These are phyloP conservation scores for Tricharina praecox DNA, from an alignment of 495 filamentous ascomycete species.

Conservation along the genomic window DNA sequence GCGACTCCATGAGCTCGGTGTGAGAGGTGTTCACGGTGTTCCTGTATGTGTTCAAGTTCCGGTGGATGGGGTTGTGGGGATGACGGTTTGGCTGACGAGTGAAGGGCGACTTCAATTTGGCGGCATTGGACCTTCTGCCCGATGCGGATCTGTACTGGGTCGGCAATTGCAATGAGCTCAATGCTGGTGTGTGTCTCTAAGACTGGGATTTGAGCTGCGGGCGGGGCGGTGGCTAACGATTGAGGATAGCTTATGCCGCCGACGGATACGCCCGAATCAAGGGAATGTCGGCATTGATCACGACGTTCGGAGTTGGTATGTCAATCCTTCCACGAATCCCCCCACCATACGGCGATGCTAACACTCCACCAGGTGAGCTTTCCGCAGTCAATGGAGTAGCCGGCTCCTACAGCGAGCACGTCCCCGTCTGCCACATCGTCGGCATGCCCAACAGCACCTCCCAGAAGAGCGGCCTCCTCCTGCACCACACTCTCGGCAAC, in stretches of 20 bases:
- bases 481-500: constrained; percentile 89
- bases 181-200: too few relatives aligned
- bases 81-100: background rate
- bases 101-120: constrained; percentile 64
- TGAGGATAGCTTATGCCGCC: constrained; percentile 47
- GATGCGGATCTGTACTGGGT: constrained; percentile 53
- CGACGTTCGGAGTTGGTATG: constrained; percentile 56
- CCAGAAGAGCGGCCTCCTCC: constrained; percentile 44
- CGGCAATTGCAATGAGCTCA: constrained; percentile 66
- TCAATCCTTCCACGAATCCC: too few relatives aligned
- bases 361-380: constrained; percentile 48
- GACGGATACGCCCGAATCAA: constrained; percentile 66
- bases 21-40: constrained; percentile 49
- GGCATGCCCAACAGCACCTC: constrained; percentile 47
- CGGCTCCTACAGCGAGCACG: constrained; percentile 55
- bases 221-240: too few relatives aligned
- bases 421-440: constrained; percentile 69
- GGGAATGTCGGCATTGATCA: constrained; percentile 54
- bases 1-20: constrained; percentile 49
- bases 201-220: constrained; percentile 8
- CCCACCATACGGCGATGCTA: too few relatives aligned
- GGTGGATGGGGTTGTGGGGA: background rate
- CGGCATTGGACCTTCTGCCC: constrained; percentile 47
- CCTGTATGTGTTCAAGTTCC: constrained; percentile 27
- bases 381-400: constrained; percentile 58